phyloP scores from a whole-genome alignment of 1,284 basidiomycete species.

The Tilletiopsis washingtonensis region DNA sequence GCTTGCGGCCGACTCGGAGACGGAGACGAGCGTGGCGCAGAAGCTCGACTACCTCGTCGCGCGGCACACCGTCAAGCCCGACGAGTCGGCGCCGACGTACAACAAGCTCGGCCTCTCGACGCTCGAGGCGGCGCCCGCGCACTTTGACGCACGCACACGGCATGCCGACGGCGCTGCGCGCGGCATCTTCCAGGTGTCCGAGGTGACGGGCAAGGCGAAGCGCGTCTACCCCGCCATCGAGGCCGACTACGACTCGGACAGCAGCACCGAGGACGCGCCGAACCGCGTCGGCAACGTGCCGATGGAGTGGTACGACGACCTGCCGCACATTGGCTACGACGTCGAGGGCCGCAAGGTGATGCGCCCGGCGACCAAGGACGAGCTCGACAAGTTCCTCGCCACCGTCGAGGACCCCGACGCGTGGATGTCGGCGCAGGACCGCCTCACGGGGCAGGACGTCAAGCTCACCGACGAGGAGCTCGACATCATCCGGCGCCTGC shows the following conservation, averaged over 20 bases:
- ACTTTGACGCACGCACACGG: slow-evolving; percentile 57
- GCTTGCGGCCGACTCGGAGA: slow-evolving; percentile 19
- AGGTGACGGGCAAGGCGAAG: slow-evolving; percentile 79
- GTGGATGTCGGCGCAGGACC: slow-evolving; percentile 93
- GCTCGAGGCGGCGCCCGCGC: slow-evolving; percentile 51
- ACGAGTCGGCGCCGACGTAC: slow-evolving; percentile 38
- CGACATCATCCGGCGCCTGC: slow-evolving; percentile 84
- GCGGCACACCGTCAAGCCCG: slow-evolving; percentile 47
- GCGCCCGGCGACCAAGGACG: slow-evolving; percentile 88
- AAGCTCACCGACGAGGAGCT: slow-evolving; percentile 83
- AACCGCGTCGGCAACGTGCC: slow-evolving; percentile 94
- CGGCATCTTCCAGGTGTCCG: slow-evolving; percentile 55
- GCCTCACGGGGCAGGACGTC: slow-evolving; percentile 75
- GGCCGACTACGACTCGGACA: slow-evolving; percentile 92
- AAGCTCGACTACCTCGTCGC: slow-evolving; percentile 38
- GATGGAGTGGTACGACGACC: slow-evolving; percentile 97
- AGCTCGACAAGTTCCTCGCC: slow-evolving; percentile 90
- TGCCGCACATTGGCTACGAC: slow-evolving; percentile 98
- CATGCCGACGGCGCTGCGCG: slow-evolving; percentile 46
- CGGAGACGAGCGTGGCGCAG: slow-evolving; percentile 32
- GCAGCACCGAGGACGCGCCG: slow-evolving; percentile 86
- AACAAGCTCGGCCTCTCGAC: slow-evolving; percentile 42
- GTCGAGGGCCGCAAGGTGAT: slow-evolving; percentile 90
- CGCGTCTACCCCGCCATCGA: slow-evolving; percentile 85
- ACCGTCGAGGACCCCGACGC: slow-evolving; percentile 85